Percentiles rank a stretch among this genome's conserved stretches.
Conservation (phyloP, 441 rosid genomes). For the Populus hybrid region DNA sequence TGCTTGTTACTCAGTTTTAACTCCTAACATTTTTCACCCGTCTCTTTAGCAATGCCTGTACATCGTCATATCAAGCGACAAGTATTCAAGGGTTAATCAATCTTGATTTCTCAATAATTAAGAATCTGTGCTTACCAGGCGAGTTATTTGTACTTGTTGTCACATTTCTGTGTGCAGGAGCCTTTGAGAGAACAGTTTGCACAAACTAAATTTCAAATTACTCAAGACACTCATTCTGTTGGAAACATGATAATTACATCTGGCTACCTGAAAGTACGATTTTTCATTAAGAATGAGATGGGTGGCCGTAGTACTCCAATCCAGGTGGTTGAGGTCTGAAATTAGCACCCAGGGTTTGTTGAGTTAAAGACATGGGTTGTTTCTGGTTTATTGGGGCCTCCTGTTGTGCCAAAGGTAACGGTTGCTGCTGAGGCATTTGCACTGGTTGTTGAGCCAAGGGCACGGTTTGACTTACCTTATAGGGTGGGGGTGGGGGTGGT, state of each 20-base stretch:
- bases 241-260: not conserved
- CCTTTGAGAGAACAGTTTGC: not conserved
- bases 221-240: not conserved
- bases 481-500: slow-evolving; percentile 28
- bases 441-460: slow-evolving; percentile 43
- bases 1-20: not conserved
- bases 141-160: not conserved
- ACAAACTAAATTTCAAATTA: not conserved
- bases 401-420: slow-evolving; percentile 30
- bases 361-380: slow-evolving; percentile 28
- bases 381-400: slow-evolving; percentile 26
- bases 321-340: slow-evolving; percentile 73
- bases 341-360: slow-evolving; percentile 44
- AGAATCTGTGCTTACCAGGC: not conserved
- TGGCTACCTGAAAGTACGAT: slow-evolving; percentile 5
- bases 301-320: slow-evolving; percentile 56
- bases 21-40: not conserved
- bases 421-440: slow-evolving; percentile 32
- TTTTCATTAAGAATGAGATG: slow-evolving; percentile 49
- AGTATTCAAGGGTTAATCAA: not conserved
- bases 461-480: slow-evolving; percentile 46
- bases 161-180: not conserved
- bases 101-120: not conserved
- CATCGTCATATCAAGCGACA: not conserved
- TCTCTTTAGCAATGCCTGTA: not conserved